phyloP scores from a whole-genome alignment of 805 yeast genomes.

The Danielia reshetovae region DNA sequence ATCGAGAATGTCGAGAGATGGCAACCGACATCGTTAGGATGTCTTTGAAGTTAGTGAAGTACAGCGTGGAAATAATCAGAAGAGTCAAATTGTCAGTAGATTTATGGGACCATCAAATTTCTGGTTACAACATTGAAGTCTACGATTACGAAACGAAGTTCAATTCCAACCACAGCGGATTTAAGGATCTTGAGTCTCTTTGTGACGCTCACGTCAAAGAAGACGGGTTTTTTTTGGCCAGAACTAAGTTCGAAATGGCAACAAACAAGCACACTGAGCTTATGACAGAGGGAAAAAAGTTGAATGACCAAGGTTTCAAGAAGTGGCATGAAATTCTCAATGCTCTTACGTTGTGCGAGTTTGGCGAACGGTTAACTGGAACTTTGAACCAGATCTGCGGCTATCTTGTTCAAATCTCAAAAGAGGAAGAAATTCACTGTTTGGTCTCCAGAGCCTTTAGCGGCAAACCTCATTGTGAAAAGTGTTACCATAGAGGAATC shows the following conservation, averaged over 20 bases:
- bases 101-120: no score
- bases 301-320: no score
- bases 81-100: no score
- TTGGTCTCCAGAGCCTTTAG: not conserved
- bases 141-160: no score
- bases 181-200: no score
- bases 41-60: no score
- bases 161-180: no score
- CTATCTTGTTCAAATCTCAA: not conserved
- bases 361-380: not conserved
- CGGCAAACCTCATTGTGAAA: not conserved
- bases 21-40: no score
- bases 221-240: not conserved
- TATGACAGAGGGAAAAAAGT: not conserved
- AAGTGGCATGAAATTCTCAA: no score
- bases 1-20: not conserved
- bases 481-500: not conserved
- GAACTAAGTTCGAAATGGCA: not conserved
- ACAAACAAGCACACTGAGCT: not conserved
- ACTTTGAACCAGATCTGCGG: not conserved
- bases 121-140: no score
- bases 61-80: no score
- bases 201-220: not conserved
- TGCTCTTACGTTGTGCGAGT: not conserved
- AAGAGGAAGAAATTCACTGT: not conserved